phyloP scores from a whole-genome alignment of 2,329 filamentous ascomycete genomes.

The Ophiostoma montium region DNA sequence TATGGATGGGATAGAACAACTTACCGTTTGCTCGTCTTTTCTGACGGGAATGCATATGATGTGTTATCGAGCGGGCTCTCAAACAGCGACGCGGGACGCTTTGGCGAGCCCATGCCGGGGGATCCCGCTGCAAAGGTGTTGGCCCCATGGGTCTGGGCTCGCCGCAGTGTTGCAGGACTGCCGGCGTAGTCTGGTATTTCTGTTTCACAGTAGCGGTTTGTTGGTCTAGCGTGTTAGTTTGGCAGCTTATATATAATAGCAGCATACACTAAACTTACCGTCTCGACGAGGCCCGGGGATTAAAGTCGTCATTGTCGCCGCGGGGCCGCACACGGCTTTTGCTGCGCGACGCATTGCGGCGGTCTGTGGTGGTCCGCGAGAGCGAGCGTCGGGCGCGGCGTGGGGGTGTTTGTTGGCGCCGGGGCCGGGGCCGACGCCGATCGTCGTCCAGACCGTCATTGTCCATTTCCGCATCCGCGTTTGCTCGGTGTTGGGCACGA shows the following conservation, averaged over 20 bases:
- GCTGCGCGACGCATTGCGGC: slow-evolving; percentile 7
- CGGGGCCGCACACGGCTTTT: slow-evolving; percentile 8
- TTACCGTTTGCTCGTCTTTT: slow-evolving; percentile 14
- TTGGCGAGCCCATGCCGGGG: slow-evolving; percentile 24
- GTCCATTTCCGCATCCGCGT: slow-evolving; percentile 6
- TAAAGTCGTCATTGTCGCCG: slow-evolving; percentile 7
- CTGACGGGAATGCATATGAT: slow-evolving; percentile 13
- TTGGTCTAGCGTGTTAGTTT: slow-evolving; percentile 7
- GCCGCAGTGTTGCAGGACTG: slow-evolving; percentile 9
- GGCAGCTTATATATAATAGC: neutral
- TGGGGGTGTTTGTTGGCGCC: slow-evolving; percentile 7
- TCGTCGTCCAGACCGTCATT: slow-evolving; percentile 5
- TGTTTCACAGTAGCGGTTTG: slow-evolving; percentile 12
- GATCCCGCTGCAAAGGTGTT: slow-evolving; percentile 22
- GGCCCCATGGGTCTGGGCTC: slow-evolving; percentile 21
- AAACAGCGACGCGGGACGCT: slow-evolving; percentile 21
- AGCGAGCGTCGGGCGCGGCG: slow-evolving; percentile 14
- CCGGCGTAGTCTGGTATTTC: slow-evolving; percentile 8
- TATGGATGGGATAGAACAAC: neutral
- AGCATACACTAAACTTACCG: slow-evolving; percentile 8
- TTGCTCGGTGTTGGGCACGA: slow-evolving; percentile 6
- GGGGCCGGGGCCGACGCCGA: slow-evolving; percentile 3
- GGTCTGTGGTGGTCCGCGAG: slow-evolving; percentile 14
- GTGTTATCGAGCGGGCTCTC: slow-evolving; percentile 20
- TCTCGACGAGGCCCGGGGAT: slow-evolving; percentile 7